Evolutionary conservation across 2,329 filamentous ascomycete genomes (phyloP).

Genomic region (Colletotrichum truncatum): DNA sequence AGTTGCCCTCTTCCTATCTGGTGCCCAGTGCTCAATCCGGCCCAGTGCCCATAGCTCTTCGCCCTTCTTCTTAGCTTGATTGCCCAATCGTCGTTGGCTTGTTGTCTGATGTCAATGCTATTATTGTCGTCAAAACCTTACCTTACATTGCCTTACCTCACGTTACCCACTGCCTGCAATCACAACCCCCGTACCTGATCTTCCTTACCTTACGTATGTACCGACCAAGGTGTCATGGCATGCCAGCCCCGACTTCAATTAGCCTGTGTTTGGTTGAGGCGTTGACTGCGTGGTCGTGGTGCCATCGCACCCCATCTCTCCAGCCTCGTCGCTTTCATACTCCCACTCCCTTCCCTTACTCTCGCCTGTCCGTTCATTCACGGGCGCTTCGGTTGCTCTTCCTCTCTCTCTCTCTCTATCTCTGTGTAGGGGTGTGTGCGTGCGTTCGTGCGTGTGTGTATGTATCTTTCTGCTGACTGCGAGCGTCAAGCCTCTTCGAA

Average conservation of each 20-base stretch:
- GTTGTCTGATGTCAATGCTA: conserved; percentile 25
- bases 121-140: conserved; percentile 2
- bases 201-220: not conserved
- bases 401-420: not conserved
- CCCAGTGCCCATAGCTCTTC: not conserved
- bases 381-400: not conserved
- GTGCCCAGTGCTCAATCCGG: not conserved
- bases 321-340: conserved; percentile 24
- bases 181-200: not conserved
- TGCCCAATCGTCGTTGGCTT: conserved; percentile 18
- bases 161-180: not conserved
- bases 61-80: conserved; percentile 1
- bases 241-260: conserved; percentile 8
- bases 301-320: conserved; percentile 20
- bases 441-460: too few relatives aligned
- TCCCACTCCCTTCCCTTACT: conserved; percentile 8
- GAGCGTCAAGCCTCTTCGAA: conserved; percentile 6
- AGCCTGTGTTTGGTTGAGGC: conserved; percentile 22
- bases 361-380: not conserved
- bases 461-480: not conserved
- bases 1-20: not conserved
- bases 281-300: conserved; percentile 27
- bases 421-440: too few relatives aligned
- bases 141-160: not conserved
- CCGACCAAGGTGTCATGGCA: conserved; percentile 6